Base-by-base conservation (phyloP, 169 alveolate genomes). In the Plasmodium relictum region DNA sequence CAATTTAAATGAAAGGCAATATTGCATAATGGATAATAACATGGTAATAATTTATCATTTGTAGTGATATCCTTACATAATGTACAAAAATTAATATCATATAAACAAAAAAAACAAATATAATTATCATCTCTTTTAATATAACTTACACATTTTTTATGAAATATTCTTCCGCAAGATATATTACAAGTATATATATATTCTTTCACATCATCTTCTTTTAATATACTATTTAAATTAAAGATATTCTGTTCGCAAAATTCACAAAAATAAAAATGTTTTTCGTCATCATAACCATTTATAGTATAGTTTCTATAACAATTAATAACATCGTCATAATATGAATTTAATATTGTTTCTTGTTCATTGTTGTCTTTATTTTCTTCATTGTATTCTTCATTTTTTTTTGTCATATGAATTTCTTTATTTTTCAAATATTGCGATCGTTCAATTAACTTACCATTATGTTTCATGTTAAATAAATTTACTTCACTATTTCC, bases 21-120 rank as follows among this genome's bases (percentile, higher is more conserved):
- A 61, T 44, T 83, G 39, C 93, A 92, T n/a, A 88, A 24, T 6
- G 93, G 93, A 48, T 92, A 92, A 41, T 88, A 92, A 20, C 92
- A 88, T 8, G 83, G 70, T 41, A 63, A 42, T 24, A 80, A 31
- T 20, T 24, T 42, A n/a, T 68, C 90, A 63, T 31, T 80, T n/a
- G 58, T 63, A 65, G 56, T 8, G 41, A 80, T 22, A 16, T 80
- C 83, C 22, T 80, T 80, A 10, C 90, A 80, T 42, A 80, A 50
- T n/a, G 90, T 18, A 66, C 90, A 80, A 22, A 80, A 80, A 71
- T 80, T 68, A 26, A 66, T 52, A 26, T 80, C 83, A 9, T 66
- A 68, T 42, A 66, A 10, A 52, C 90, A 80, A 45, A 80, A 80
- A 59, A 80, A 56, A n/a, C 90, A 80, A 8, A 80, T 80, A 42